A percentile compares a stretch with the other conserved stretches of the same genome.
Conservation (phyloP, 495 filamentous ascomycete genomes). For the Friedmanniomyces endolithicus region DNA sequence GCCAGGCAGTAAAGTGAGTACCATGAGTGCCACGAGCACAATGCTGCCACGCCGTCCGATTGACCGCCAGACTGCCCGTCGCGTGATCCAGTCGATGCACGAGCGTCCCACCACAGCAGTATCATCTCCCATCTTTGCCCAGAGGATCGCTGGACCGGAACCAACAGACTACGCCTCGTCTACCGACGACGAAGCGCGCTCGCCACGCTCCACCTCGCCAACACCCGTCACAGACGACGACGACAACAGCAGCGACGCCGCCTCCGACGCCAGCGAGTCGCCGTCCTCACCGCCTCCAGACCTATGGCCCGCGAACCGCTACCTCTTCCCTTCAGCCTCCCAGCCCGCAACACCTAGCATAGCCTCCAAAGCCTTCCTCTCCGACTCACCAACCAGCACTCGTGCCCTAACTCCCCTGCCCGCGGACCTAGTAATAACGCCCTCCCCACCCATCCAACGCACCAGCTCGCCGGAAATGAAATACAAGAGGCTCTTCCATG, state of each 20-base stretch:
- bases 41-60: background rate
- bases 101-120: background rate
- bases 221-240: background rate
- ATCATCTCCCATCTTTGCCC: background rate
- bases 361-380: constrained; percentile 1
- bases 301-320: background rate
- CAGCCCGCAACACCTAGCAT: constrained; percentile 3
- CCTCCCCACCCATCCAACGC: background rate
- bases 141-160: background rate
- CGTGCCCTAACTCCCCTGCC: background rate
- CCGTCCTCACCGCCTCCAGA: constrained; percentile 1
- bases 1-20: constrained; percentile 7
- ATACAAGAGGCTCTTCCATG: constrained; percentile 27
- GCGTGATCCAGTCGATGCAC: constrained; percentile 2
- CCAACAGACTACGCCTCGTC: constrained; percentile 2
- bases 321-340: constrained; percentile 1
- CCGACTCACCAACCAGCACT: constrained; percentile 4
- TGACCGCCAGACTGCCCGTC: background rate
- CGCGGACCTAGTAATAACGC: background rate
- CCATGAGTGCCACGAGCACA: background rate
- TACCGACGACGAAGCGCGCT: constrained; percentile 1
- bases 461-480: constrained; percentile 22
- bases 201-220: constrained; percentile 2
- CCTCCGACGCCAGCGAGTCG: background rate
- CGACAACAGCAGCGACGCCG: background rate